Percentiles rank a stretch among this genome's conserved stretches.
Evolutionary conservation across 2,329 filamentous ascomycete species (phyloP).

Genomic region (Pseudogymnoascus sp.): DNA sequence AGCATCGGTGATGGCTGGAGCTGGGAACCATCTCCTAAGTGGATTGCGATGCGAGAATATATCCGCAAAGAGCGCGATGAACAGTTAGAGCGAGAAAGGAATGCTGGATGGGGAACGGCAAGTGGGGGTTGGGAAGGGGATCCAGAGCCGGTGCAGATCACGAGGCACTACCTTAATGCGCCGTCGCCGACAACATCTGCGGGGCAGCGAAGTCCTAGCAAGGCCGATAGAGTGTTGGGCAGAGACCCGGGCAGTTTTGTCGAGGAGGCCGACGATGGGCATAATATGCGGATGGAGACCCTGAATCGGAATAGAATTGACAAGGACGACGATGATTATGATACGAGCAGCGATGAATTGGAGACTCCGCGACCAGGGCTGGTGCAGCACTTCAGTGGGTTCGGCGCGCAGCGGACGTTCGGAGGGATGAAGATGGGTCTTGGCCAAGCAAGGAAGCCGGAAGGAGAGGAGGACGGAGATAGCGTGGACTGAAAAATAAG

Average conservation of each 20-base stretch:
- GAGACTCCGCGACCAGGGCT: slow-evolving; percentile 12
- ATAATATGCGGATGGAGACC: slow-evolving; percentile 23
- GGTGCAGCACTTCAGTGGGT: slow-evolving; percentile 2
- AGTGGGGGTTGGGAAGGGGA: slow-evolving; percentile 1
- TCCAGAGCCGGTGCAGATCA: slow-evolving; percentile 10
- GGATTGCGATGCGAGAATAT: slow-evolving; percentile 62
- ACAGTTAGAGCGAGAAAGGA: slow-evolving; percentile 55
- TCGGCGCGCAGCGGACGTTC: slow-evolving; percentile 8
- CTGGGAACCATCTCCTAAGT: slow-evolving; percentile 80
- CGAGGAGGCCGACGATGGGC: slow-evolving; percentile 13
- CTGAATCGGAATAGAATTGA: slow-evolving; percentile 17
- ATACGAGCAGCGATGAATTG: slow-evolving; percentile 26
- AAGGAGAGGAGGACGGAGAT: not conserved
- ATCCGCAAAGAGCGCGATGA: slow-evolving; percentile 50
- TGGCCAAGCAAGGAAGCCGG: not conserved
- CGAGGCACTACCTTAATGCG: slow-evolving; percentile 13
- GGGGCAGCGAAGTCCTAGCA: slow-evolving; percentile 13
- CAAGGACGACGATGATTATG: slow-evolving; percentile 23
- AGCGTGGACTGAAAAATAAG: slow-evolving; percentile 9
- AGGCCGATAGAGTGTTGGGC: slow-evolving; percentile 31
- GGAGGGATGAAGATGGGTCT: slow-evolving; percentile 5
- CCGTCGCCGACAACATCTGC: slow-evolving; percentile 3
- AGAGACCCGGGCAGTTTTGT: slow-evolving; percentile 22
- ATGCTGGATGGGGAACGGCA: slow-evolving; percentile 55
- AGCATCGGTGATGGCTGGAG: slow-evolving; percentile 88